phyloP scores from a whole-genome alignment of 441 rosid species.

The Populus hybrid region DNA sequence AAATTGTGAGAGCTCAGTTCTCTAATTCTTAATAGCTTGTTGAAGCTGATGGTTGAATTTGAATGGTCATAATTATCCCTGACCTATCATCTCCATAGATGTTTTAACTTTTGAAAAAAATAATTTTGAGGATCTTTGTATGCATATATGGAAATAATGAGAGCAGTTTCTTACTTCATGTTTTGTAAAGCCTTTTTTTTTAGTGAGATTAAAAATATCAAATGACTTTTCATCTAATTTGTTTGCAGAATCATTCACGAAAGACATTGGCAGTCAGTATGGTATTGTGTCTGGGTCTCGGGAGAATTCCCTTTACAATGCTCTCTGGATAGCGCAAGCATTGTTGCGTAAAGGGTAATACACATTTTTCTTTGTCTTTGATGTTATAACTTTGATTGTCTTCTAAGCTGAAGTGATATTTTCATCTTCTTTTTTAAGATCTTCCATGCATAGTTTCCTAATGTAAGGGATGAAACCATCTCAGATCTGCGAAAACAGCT shows the following conservation, averaged over 20 bases:
- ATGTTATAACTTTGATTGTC: slow-evolving; percentile 9
- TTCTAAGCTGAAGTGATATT: not conserved
- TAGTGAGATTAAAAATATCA: too few relatives aligned
- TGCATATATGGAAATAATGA: not conserved
- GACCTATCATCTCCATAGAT: not conserved
- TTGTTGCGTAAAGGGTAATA: slow-evolving; percentile 88
- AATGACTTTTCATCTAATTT: slow-evolving; percentile 20
- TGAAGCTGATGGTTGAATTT: not conserved
- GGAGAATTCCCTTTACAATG: slow-evolving; percentile 87
- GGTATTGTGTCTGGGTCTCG: slow-evolving; percentile 84
- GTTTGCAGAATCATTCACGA: slow-evolving; percentile 61
- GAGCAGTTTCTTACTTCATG: not conserved
- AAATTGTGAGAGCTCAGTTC: not conserved
- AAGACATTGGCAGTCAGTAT: slow-evolving; percentile 79
- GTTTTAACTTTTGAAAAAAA: not conserved
- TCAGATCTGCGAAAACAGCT: slow-evolving; percentile 83
- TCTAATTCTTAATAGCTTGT: not conserved
- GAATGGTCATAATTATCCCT: not conserved
- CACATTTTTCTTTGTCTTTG: not conserved
- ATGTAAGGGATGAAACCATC: slow-evolving; percentile 24
- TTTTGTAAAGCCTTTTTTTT: too few relatives aligned
- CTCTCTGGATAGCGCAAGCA: slow-evolving; percentile 97
- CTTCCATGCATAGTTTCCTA: slow-evolving; percentile 18
- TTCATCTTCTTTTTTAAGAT: slow-evolving; percentile 6
- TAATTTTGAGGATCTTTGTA: not conserved